Evolutionary conservation across 1,284 basidiomycete species (phyloP).

Genomic region (Malassezia yamatoensis): DNA sequence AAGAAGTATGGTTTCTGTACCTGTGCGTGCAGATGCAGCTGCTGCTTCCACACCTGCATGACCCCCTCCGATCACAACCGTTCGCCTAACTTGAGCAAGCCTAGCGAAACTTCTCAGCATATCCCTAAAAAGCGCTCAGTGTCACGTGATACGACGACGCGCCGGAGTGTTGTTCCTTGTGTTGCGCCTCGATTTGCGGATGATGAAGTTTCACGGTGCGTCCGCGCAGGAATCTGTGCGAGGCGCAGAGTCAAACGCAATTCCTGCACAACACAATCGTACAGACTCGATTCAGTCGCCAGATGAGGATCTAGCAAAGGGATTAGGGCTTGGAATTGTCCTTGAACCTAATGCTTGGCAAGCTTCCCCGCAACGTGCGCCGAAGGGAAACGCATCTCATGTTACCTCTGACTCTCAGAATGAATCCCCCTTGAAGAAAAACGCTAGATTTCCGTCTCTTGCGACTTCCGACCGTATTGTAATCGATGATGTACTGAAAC

Average conservation of each 20-base stretch:
- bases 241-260: neutral
- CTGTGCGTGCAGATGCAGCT: constrained; percentile 67
- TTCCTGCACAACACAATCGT: neutral
- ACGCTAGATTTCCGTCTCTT: constrained; percentile 2
- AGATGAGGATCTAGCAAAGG: neutral
- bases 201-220: neutral
- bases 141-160: constrained; percentile 7
- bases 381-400: too few species aligned
- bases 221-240: constrained; percentile 3
- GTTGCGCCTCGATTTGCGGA: neutral
- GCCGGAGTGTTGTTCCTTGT: constrained; percentile 2
- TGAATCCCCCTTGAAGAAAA: too few species aligned
- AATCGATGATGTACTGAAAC: constrained; percentile 17
- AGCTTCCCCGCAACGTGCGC: neutral
- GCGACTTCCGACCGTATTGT: constrained; percentile 11
- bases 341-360: neutral
- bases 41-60: constrained; percentile 87
- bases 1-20: constrained; percentile 66
- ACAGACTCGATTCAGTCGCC: too few species aligned
- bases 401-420: too few species aligned
- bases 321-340: constrained; percentile 11
- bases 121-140: too few species aligned
- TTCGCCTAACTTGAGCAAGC: constrained; percentile 49
- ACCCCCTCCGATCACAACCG: constrained; percentile 78
- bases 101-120: neutral